Percentiles rank a stretch among this genome's conserved stretches.
Conservation (phyloP, 2,329 filamentous ascomycete species). For the Dothideomycetes sp. region DNA sequence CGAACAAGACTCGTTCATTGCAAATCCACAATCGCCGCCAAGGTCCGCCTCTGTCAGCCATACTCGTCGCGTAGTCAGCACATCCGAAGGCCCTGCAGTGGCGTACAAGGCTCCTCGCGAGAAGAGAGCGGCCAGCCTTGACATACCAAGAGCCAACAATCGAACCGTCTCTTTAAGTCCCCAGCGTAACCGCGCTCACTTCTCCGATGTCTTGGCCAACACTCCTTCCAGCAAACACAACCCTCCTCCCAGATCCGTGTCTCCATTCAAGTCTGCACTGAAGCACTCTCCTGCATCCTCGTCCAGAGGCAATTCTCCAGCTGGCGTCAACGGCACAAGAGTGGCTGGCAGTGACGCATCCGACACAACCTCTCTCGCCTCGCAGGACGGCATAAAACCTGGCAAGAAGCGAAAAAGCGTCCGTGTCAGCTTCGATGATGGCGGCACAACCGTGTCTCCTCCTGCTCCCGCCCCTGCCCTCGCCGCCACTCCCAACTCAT, state of each 20-base stretch:
- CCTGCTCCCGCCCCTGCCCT: conserved; percentile 25
- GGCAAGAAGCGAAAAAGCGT: conserved; percentile 39
- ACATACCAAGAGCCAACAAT: conserved; percentile 17
- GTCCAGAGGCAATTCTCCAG: conserved; percentile 30
- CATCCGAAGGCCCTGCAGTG: conserved; percentile 15
- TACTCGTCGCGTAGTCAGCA: conserved; percentile 10
- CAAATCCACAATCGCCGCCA: neutral
- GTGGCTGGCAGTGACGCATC: conserved; percentile 43
- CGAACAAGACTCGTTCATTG: conserved; percentile 3
- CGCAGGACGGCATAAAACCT: conserved; percentile 22
- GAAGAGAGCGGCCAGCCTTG: conserved; percentile 19
- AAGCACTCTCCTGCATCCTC: conserved; percentile 52
- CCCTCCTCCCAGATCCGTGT: conserved; percentile 59
- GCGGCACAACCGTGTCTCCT: conserved; percentile 41
- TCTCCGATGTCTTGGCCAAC: conserved; percentile 45
- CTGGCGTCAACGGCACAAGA: conserved; percentile 31
- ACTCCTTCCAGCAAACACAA: conserved; percentile 50
- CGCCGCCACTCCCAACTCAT: conserved; percentile 22
- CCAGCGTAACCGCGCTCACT: conserved; percentile 52
- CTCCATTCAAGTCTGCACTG: conserved; percentile 66
- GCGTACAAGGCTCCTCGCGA: conserved; percentile 12
- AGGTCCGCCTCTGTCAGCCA: conserved; percentile 2
- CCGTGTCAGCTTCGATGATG: conserved; percentile 70
- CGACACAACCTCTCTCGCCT: conserved; percentile 39
- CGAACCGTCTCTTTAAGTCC: conserved; percentile 43